Base-by-base conservation (phyloP, 129 eudicot genomes). In the Centella asiatica region DNA sequence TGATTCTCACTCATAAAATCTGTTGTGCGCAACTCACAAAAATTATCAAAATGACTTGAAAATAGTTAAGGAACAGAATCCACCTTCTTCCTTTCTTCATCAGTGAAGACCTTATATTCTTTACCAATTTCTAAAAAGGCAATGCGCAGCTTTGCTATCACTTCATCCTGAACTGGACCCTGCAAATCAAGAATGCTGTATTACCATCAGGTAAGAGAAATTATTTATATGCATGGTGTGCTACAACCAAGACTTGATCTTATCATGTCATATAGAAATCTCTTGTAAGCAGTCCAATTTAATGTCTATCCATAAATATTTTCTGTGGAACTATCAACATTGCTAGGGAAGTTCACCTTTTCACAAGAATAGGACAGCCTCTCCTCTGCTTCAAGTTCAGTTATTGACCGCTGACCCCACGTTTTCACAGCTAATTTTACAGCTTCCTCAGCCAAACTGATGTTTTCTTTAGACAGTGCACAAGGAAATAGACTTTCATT, bases 91-190 rank as follows among this genome's bases (percentile, higher is more conserved):
- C 77, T 85, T 37, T 93, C 99, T 76, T 80, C 89, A 74, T 85
- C 87, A 1, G 93, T 87, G 82, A 73, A 88, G 53, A 72, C 67
- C 71, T 93, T 93, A 62, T 88, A 93, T 66, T 93, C 99, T 77
- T 78, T 80, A 66, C 73, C 92, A 78, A 88, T 78, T 73, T 78
- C 85, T 64, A 93, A 58, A 67, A 87, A 93, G 25, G 96, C 86
- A 76, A 63, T 68, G 57, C 99, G 99, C 64, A 93, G 77, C 50
- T 85, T 82, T 20, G 87, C 85, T 46, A 85, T 82, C 46, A 93
- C 96, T 65, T 88, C 99, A 77, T 93, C 99, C 66, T 84, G 92
- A 67, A 82, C 85, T 37, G 99, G 99, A 70, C 95, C 99, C 99
- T 93, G 70, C 24, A 73, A 44, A 66, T 62, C 40, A 33, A 67